phyloP scores from a whole-genome alignment of 2,329 filamentous ascomycete species.

The Cryphonectria japonica region DNA sequence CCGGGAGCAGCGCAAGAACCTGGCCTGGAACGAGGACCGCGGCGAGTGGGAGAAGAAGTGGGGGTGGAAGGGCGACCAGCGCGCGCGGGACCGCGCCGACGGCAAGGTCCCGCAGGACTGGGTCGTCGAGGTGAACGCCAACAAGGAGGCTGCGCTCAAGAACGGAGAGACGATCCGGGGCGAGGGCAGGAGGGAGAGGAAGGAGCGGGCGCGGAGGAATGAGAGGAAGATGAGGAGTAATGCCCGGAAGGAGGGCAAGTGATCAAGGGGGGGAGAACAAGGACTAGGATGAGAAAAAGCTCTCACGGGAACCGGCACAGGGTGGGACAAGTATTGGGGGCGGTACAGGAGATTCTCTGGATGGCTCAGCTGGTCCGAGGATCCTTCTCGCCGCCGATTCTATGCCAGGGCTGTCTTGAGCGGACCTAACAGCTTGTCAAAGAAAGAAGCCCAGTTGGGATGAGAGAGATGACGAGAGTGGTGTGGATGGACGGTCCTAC shows the following conservation, averaged over 20 bases:
- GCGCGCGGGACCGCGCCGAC: conserved; percentile 50
- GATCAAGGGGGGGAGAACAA: not conserved
- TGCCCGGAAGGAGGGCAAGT: conserved; percentile 49
- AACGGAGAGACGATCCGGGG: conserved; percentile 64
- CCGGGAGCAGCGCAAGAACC: conserved; percentile 72
- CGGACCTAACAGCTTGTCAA: not conserved
- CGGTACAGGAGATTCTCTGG: not conserved
- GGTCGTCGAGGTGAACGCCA: conserved; percentile 89
- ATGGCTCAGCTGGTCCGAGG: not conserved
- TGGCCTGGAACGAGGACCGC: conserved; percentile 81
- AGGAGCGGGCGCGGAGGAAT: conserved; percentile 72
- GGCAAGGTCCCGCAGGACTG: conserved; percentile 72
- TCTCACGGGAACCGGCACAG: not conserved
- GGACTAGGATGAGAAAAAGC: not conserved
- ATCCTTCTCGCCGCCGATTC: not conserved
- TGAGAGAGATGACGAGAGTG: not conserved
- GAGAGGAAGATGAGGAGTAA: conserved; percentile 73
- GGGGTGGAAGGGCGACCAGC: conserved; percentile 92
- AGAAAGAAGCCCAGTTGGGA: not conserved
- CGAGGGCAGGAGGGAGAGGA: conserved; percentile 65
- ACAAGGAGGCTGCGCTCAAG: conserved; percentile 66
- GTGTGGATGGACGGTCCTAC: not conserved
- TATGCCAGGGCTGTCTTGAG: not conserved
- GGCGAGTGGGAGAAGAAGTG: conserved; percentile 93
- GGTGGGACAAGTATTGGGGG: not conserved